Evolutionary conservation across 1,139 yeast species (phyloP).

Genomic region (Blastobotrys serpentis): DNA sequence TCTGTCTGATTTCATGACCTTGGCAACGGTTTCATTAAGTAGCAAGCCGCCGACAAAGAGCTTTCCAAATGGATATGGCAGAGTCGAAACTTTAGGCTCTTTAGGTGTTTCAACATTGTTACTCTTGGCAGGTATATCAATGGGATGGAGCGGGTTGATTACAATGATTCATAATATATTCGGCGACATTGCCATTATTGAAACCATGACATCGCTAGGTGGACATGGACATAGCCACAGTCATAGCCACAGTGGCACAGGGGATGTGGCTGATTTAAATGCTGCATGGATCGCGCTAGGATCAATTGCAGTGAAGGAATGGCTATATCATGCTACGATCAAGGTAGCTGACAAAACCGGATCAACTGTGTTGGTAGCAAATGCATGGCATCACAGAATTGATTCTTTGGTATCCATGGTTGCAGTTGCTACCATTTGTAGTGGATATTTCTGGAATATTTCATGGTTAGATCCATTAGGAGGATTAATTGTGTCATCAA

Average conservation of each 20-base stretch:
- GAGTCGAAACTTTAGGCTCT: constrained; percentile 89
- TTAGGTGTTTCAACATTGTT: constrained; percentile 80
- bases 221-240: constrained; percentile 46
- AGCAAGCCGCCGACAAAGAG: constrained; percentile 58
- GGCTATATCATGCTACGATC: constrained; percentile 79
- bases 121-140: constrained; percentile 82
- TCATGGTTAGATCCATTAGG: constrained; percentile 91
- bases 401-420: constrained; percentile 91
- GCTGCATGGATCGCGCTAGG: constrained; percentile 97
- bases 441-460: constrained; percentile 73
- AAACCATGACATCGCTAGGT: constrained; percentile 15
- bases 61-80: constrained; percentile 90
- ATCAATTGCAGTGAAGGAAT: constrained; percentile 80
- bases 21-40: constrained; percentile 84
- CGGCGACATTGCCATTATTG: constrained; percentile 22
- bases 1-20: constrained; percentile 82
- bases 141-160: constrained; percentile 82
- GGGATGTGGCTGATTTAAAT: constrained; percentile 64
- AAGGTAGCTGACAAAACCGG: constrained; percentile 72
- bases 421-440: constrained; percentile 82
- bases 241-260: constrained; percentile 46
- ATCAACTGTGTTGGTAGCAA: constrained; percentile 88
- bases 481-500: constrained; percentile 76
- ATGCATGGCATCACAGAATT: constrained; percentile 99
- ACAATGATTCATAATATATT: constrained; percentile 54